A percentile compares a stretch with the other conserved stretches of the same genome.
Conservation (phyloP, 768 basidiomycete genomes). For the Sporobolomyces phaffii region DNA sequence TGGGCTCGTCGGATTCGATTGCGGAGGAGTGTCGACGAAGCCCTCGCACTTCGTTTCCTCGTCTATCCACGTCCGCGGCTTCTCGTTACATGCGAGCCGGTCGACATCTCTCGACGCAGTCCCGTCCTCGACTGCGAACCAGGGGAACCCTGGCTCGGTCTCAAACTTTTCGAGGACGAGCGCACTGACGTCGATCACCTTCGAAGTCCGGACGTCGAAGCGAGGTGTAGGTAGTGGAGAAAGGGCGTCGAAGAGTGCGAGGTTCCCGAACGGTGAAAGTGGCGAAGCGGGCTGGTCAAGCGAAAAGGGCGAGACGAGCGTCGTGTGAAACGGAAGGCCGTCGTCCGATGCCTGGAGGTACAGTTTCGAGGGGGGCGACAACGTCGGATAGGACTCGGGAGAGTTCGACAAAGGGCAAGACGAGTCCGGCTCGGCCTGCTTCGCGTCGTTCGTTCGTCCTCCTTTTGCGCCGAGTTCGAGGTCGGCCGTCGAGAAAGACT, state of each 20-base stretch:
- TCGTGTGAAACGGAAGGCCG: not conserved
- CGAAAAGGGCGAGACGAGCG: not conserved
- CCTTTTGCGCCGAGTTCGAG: too few relatives aligned
- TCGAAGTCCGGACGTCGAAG: not conserved
- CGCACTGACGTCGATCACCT: not conserved
- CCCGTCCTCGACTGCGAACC: not conserved
- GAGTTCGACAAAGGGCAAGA: too few relatives aligned
- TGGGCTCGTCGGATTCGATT: not conserved
- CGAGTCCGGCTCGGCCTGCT: too few relatives aligned
- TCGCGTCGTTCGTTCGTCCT: too few relatives aligned
- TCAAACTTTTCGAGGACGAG: not conserved
- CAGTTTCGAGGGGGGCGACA: not conserved
- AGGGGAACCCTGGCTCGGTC: not conserved
- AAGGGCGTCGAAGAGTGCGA: conserved; percentile 2
- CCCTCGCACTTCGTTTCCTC: not conserved
- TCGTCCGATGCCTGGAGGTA: not conserved
- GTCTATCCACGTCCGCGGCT: not conserved
- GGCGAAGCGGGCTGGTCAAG: not conserved
- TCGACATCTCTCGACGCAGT: not conserved
- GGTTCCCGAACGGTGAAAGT: not conserved
- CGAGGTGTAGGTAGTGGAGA: not conserved
- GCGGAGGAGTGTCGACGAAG: not conserved
- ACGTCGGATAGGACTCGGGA: too few relatives aligned
- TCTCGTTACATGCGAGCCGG: not conserved
- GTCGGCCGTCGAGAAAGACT: too few relatives aligned